Percentiles rank a stretch among this genome's conserved stretches.
Conservation (phyloP, 1,284 basidiomycete genomes). For the Erythrobasidium hasegawianum region DNA sequence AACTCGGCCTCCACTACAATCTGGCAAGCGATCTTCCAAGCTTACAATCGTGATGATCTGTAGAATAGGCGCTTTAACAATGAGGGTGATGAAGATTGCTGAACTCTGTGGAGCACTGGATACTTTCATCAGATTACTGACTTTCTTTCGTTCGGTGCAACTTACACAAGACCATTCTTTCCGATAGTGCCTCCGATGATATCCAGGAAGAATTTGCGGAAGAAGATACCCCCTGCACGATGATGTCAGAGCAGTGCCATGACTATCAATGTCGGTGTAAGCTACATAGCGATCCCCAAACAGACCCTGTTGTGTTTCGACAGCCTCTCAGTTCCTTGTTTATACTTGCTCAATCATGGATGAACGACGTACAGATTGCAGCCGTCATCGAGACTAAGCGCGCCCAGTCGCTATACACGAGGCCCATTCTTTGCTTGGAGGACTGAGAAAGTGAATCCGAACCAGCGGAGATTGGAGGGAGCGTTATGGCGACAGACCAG, state of each 20-base stretch:
- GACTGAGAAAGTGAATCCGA: no score
- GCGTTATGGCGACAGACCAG: no score
- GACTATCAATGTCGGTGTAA: no score
- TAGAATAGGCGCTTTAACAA: conserved; percentile 68
- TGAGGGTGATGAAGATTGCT: conserved; percentile 63
- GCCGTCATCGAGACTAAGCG: conserved; percentile 68
- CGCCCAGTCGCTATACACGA: conserved; percentile 76
- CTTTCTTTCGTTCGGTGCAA: conserved; percentile 39
- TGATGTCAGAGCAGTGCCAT: no score
- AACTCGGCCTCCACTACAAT: no score
- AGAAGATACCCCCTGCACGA: conserved; percentile 63
- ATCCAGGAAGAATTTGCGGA: conserved; percentile 88
- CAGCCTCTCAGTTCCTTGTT: neutral
- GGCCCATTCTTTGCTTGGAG: conserved; percentile 58
- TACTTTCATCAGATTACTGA: neutral
- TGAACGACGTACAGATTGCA: conserved; percentile 71
- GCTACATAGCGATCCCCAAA: conserved; percentile 29
- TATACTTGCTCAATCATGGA: no score
- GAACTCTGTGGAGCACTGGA: conserved; percentile 61
- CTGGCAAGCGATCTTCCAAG: neutral
- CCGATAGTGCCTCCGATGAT: conserved; percentile 49
- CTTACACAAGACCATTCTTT: conserved; percentile 74
- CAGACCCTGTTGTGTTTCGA: neutral
- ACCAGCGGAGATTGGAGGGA: no score
- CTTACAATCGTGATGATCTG: conserved; percentile 60